Conservation (phyloP, 108 stramenopile species). For the Fragilaria crotonensis region DNA sequence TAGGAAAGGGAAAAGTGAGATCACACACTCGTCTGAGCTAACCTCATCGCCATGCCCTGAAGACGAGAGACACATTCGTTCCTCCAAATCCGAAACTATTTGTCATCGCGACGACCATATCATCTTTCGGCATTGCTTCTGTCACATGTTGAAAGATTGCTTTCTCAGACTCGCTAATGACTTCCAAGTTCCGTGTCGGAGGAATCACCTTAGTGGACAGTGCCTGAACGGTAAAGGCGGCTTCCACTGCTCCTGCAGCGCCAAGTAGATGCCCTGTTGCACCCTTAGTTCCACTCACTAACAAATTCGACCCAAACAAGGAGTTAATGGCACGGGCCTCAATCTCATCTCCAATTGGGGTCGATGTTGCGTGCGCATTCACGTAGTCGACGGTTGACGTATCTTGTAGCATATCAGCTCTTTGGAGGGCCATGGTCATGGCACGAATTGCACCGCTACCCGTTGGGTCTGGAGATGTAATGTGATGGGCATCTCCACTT, state of each 20-base stretch:
- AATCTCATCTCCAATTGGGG: conserved; percentile 90
- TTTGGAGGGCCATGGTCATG: conserved; percentile 71
- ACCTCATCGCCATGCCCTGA: too few relatives aligned
- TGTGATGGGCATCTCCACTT: conserved; percentile 85
- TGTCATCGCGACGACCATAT: conserved; percentile 54
- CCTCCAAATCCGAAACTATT: conserved; percentile 99
- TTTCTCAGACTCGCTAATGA: conserved; percentile 13
- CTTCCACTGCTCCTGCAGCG: conserved; percentile 95
- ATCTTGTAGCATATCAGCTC: conserved; percentile 1
- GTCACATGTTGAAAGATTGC: conserved; percentile 30
- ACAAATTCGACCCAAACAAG: conserved; percentile 5
- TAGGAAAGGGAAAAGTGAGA: too few relatives aligned
- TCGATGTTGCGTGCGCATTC: conserved; percentile 97
- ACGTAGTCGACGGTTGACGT: conserved; percentile 67
- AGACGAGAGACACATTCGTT: conserved; percentile 87
- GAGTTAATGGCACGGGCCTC: conserved; percentile 72
- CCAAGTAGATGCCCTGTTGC: conserved; percentile 94
- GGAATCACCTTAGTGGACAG: conserved; percentile 62
- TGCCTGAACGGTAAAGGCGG: conserved; percentile 73
- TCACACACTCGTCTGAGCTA: too few relatives aligned
- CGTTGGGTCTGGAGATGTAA: conserved; percentile 79
- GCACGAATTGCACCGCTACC: conserved; percentile 80
- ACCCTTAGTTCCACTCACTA: conserved; percentile 93
- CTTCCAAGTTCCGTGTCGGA: conserved; percentile 76
- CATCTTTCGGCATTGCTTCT: too few relatives aligned